Evolutionary conservation across 73 alveolate species (phyloP).

Genomic region (Paramecium caudatum): DNA sequence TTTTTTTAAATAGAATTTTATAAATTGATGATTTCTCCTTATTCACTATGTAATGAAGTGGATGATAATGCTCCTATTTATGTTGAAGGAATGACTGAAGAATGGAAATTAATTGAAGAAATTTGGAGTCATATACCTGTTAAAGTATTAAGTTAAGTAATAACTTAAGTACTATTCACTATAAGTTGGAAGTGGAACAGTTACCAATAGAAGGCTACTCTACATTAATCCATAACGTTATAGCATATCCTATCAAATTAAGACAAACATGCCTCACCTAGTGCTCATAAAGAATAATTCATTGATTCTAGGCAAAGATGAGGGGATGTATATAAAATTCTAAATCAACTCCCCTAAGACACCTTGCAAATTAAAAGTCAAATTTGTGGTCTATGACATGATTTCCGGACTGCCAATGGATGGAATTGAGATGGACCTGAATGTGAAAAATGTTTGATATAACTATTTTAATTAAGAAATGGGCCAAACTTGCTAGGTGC

Average conservation of each 20-base stretch:
- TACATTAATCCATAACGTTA: background rate
- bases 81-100: background rate
- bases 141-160: background rate
- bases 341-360: conserved; percentile 34
- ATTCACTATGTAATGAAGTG: background rate
- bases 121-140: conserved; percentile 58
- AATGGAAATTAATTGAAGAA: background rate
- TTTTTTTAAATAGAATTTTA: background rate
- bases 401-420: conserved; percentile 4
- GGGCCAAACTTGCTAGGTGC: too few relatives aligned
- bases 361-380: background rate
- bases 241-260: background rate
- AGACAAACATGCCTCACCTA: conserved; percentile 20
- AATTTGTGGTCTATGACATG: conserved; percentile 32
- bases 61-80: background rate
- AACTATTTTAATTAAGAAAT: too few relatives aligned
- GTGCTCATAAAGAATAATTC: conserved; percentile 12
- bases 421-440: conserved; percentile 51
- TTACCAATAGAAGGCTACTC: background rate
- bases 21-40: too few relatives aligned
- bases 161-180: background rate
- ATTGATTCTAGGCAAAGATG: conserved; percentile 28
- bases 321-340: conserved; percentile 34
- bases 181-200: conserved; percentile 10
- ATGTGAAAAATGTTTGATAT: conserved; percentile 32